These are phyloP conservation scores for Saturnispora mendoncae DNA, from an alignment of 805 yeast species.

Conservation along the genomic window DNA sequence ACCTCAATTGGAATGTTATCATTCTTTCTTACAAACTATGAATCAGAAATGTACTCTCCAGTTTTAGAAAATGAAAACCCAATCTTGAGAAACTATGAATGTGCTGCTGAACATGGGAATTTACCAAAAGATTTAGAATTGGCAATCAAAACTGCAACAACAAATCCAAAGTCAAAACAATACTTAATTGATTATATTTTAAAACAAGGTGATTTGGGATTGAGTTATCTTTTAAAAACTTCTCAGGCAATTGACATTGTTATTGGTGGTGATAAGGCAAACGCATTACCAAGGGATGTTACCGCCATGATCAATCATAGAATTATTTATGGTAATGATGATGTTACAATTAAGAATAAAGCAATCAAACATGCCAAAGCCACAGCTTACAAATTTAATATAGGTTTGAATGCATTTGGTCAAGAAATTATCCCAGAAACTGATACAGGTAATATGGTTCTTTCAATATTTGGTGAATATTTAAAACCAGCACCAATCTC, in stretches of 20 bases:
- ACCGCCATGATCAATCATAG: conserved; percentile 53
- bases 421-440: conserved; percentile 19
- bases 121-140: conserved; percentile 9
- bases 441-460: conserved; percentile 20
- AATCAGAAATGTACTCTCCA: conserved; percentile 44
- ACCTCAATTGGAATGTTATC: conserved; percentile 70
- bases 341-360: conserved; percentile 27
- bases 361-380: conserved; percentile 24
- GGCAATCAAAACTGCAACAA: conserved; percentile 9
- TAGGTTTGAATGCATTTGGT: conserved; percentile 31
- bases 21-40: conserved; percentile 47
- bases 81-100: conserved; percentile 44
- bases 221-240: conserved; percentile 42
- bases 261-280: conserved; percentile 64
- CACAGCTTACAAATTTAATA: conserved; percentile 29
- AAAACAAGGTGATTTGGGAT: conserved; percentile 16
- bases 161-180: conserved; percentile 29
- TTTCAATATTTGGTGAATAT: conserved; percentile 14
- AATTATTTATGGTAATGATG: conserved; percentile 40
- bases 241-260: conserved; percentile 62
- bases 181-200: conserved; percentile 27
- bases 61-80: conserved; percentile 50
- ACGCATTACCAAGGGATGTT: conserved; percentile 65
- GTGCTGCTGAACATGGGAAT: conserved; percentile 48
- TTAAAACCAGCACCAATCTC: conserved; percentile 39